Conservation (phyloP, 2,329 filamentous ascomycete species). For the Alternaria sp. region DNA sequence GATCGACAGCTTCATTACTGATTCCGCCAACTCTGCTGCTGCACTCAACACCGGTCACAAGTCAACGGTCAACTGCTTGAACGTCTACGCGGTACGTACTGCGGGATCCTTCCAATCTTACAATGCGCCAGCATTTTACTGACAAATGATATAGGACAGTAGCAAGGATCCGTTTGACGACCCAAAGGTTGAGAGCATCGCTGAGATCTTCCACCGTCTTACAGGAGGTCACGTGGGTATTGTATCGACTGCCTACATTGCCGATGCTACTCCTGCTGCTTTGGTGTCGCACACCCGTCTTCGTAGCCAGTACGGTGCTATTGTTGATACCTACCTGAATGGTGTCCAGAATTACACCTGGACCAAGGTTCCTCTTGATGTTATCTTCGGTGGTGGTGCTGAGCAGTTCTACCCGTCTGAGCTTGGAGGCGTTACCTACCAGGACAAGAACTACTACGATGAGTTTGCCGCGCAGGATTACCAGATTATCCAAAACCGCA, state of each 20-base stretch:
- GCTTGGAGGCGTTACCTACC: conserved; percentile 68
- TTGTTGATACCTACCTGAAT: conserved; percentile 79
- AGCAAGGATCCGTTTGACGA: conserved; percentile 78
- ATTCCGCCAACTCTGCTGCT: conserved; percentile 84
- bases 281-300: conserved; percentile 69
- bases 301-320: conserved; percentile 72
- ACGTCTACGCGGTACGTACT: conserved; percentile 68
- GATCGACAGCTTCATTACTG: conserved; percentile 84
- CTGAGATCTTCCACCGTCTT: conserved; percentile 77
- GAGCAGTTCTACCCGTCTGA: conserved; percentile 73
- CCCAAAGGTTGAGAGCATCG: conserved; percentile 85
- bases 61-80: conserved; percentile 81
- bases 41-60: conserved; percentile 86
- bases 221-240: conserved; percentile 67
- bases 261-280: conserved; percentile 82
- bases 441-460: conserved; percentile 75
- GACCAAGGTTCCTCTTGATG: conserved; percentile 76
- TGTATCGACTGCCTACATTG: conserved; percentile 81
- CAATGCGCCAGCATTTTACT: background rate
- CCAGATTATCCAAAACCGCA: conserved; percentile 76
- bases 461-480: conserved; percentile 78
- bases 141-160: conserved; percentile 62
- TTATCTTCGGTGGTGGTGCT: conserved; percentile 82
- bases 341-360: conserved; percentile 82
- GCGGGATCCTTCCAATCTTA: too few relatives aligned